A percentile compares a stretch with the other conserved stretches of the same genome.
phyloP scores from a whole-genome alignment of 177 flowering plant genomes.

The Vitis hybrid region DNA sequence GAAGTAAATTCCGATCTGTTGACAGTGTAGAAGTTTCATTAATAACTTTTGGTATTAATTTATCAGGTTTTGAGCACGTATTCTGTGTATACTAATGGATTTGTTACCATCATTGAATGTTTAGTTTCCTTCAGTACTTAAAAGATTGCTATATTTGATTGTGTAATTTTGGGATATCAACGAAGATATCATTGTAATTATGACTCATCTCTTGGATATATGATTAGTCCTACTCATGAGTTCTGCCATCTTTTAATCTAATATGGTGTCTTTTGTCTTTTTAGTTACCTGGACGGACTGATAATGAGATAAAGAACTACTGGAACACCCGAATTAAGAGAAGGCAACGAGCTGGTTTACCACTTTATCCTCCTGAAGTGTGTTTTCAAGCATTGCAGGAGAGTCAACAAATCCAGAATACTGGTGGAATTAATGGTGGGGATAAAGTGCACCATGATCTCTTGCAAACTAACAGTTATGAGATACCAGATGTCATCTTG shows the following conservation, averaged over 20 bases:
- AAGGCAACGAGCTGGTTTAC: conserved; percentile 84
- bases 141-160: too few relatives aligned
- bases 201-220: neutral
- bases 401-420: conserved; percentile 34
- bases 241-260: neutral
- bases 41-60: too few relatives aligned
- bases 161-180: too few relatives aligned
- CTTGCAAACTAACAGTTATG: conserved; percentile 39
- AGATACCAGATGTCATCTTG: conserved; percentile 59
- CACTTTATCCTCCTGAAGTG: conserved; percentile 81
- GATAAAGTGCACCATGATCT: conserved; percentile 39
- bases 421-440: conserved; percentile 17
- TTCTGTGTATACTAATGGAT: too few relatives aligned
- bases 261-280: conserved; percentile 3
- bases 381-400: conserved; percentile 51
- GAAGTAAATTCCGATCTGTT: too few relatives aligned
- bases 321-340: conserved; percentile 97
- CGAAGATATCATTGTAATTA: neutral
- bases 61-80: too few relatives aligned
- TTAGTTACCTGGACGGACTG: conserved; percentile 94
- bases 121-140: too few relatives aligned
- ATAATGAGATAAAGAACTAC: conserved; percentile 93
- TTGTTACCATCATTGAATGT: too few relatives aligned
- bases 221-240: neutral
- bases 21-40: too few relatives aligned